Percentiles rank a stretch among this genome's conserved stretches.
Evolutionary conservation across 1,139 yeast species (phyloP).

Genomic region (Kluyveromyces sp.): DNA sequence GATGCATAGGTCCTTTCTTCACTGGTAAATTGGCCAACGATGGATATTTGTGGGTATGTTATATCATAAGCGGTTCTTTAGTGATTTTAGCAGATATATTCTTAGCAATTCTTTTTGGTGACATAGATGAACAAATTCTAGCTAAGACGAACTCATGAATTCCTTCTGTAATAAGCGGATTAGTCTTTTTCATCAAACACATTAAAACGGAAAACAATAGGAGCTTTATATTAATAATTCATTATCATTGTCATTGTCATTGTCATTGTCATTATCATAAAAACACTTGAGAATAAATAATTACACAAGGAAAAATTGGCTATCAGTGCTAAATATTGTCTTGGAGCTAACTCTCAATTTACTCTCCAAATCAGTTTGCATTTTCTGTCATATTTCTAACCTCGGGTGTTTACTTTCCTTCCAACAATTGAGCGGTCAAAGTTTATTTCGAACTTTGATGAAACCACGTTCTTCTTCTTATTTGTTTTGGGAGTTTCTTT

Average conservation of each 20-base stretch:
- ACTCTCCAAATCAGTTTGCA: background rate
- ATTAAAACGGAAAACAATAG: no score
- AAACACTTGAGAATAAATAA: background rate
- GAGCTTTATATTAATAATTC: background rate
- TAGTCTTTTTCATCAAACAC: background rate
- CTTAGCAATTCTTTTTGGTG: slow-evolving; percentile 27
- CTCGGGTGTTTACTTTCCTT: slow-evolving; percentile 28
- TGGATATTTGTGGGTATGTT: slow-evolving; percentile 48
- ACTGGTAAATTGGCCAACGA: slow-evolving; percentile 65
- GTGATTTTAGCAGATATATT: slow-evolving; percentile 33
- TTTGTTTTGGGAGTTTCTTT: background rate
- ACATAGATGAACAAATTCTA: slow-evolving; percentile 24
- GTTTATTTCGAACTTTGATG: slow-evolving; percentile 30
- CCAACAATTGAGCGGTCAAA: slow-evolving; percentile 35
- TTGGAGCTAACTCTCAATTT: background rate
- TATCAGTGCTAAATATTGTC: background rate
- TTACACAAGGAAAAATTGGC: background rate
- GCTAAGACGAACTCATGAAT: slow-evolving; percentile 6
- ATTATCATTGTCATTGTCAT: background rate
- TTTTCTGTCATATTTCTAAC: slow-evolving; percentile 6
- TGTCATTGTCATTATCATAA: background rate
- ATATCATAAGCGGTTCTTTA: slow-evolving; percentile 53
- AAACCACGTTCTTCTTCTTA: slow-evolving; percentile 21
- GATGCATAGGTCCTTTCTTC: slow-evolving; percentile 72
- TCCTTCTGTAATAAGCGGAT: background rate